A percentile compares a stretch with the other conserved stretches of the same genome.
Conservation (phyloP, 2,329 filamentous ascomycete species). For the Thermomyces lanuginosus region DNA sequence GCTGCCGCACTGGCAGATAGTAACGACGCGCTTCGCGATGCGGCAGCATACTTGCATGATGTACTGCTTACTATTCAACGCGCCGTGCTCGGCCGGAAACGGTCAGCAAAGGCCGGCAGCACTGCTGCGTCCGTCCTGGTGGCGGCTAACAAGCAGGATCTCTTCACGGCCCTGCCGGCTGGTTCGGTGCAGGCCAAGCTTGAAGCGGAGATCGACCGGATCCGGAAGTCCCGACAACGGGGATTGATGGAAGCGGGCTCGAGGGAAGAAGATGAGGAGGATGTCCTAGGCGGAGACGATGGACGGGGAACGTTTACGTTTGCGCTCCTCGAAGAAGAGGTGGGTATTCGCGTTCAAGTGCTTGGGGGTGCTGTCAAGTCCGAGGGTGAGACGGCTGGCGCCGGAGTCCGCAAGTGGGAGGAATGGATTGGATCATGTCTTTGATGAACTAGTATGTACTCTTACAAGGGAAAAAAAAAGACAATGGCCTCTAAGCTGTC, state of each 20-base stretch:
- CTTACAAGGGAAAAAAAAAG: not conserved
- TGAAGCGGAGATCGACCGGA: constrained; percentile 64
- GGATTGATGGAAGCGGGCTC: constrained; percentile 59
- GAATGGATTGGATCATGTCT: constrained; percentile 70
- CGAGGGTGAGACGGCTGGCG: constrained; percentile 38
- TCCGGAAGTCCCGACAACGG: constrained; percentile 61
- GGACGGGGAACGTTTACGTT: constrained; percentile 67
- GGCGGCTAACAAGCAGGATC: constrained; percentile 86
- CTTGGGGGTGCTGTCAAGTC: constrained; percentile 51
- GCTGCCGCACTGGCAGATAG: constrained; percentile 44
- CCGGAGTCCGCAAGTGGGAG: constrained; percentile 75
- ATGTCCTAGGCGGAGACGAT: constrained; percentile 70
- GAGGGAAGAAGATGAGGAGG: constrained; percentile 50
- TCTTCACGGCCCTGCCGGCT: constrained; percentile 81
- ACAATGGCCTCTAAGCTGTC: not conserved
- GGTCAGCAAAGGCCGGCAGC: constrained; percentile 38
- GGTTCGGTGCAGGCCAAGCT: constrained; percentile 57
- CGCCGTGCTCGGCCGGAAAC: constrained; percentile 38
- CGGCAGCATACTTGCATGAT: constrained; percentile 78
- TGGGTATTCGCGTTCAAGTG: constrained; percentile 62
- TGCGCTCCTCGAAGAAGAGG: constrained; percentile 58
- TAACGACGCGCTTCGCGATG: constrained; percentile 42
- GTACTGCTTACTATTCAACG: constrained; percentile 70
- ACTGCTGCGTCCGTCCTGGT: constrained; percentile 62
- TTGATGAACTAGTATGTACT: constrained; percentile 23